phyloP scores from a whole-genome alignment of 495 filamentous ascomycete species.

The Tetracladium setigerum region DNA sequence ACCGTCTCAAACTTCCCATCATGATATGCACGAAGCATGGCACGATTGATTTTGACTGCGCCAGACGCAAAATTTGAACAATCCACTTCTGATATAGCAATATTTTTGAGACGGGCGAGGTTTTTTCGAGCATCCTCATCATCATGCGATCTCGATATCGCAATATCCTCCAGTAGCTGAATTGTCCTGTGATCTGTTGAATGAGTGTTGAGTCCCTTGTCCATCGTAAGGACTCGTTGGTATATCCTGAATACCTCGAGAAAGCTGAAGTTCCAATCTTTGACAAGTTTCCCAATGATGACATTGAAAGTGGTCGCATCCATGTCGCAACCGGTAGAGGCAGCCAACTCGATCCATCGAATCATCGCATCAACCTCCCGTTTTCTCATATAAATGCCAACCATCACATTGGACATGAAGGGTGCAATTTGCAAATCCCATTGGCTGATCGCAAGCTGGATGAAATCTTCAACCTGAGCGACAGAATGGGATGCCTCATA shows the following conservation, averaged over 20 bases:
- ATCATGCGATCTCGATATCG: constrained; percentile 3
- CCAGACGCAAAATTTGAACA: constrained; percentile 29
- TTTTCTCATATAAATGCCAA: constrained; percentile 33
- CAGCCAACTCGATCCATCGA: constrained; percentile 17
- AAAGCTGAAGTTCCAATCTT: constrained; percentile 31
- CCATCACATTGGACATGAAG: constrained; percentile 35
- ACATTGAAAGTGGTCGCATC: constrained; percentile 32
- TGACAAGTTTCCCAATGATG: constrained; percentile 30
- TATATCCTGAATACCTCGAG: constrained; percentile 29
- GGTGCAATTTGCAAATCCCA: constrained; percentile 27
- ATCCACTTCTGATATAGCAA: constrained; percentile 23
- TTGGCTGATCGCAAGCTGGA: constrained; percentile 26
- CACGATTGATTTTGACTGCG: constrained; percentile 16
- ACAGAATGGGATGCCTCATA: constrained; percentile 32
- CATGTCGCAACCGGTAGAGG: constrained; percentile 23
- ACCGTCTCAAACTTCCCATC: constrained; percentile 8
- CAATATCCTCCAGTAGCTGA: background rate
- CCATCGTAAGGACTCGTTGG: constrained; percentile 22
- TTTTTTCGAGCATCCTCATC: constrained; percentile 13
- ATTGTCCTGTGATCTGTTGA: no score
- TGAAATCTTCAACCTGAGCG: constrained; percentile 33
- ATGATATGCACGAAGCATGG: constrained; percentile 27
- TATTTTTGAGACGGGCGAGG: constrained; percentile 17
- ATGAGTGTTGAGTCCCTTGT: background rate
- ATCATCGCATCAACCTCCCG: constrained; percentile 30